Evolutionary conservation across 805 yeast genomes (phyloP), one percentile per base, ranked within the genome.

Genomic region (Zygoascus flipseniorum): DNA sequence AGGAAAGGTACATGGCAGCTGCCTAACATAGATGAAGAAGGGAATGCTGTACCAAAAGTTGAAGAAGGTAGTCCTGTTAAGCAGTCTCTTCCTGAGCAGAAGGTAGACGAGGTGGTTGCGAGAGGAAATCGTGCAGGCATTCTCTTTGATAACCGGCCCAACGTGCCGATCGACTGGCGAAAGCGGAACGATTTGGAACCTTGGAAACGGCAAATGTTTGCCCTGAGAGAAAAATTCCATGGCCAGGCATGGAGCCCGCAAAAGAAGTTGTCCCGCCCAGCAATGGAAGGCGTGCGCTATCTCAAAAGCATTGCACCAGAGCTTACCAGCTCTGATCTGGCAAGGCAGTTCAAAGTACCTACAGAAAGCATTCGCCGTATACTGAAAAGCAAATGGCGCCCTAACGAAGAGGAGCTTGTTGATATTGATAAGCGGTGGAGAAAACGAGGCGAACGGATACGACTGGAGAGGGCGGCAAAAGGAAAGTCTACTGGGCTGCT

Each of bases 341-440:
- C 89, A 0, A 72, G 76, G 32, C 77, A 76, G 62, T 89, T 85
- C 68, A 72, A 77, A 48, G 76, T 88, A 5, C 85, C 93, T 0
- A 92, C 95, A 0, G 95, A 89, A 59, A 86, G 90, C 0, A 78
- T 89, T 1, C 73, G 96, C 54, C 77, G 96, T 57, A 88, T 90
- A 18, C 65, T 90, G 58, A 82, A 80, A 64, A 82, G 92, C 5
- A 80, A 76, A 41, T 90, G 96, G 95, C 69, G 65, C 16, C 96
- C 96, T 0, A 72, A 67, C 4, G 75, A 71, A 1, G 75, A 74
- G n/a, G 86, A 83, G 55, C 76, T 72, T 42, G 66, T 62, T 31
- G 64, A 76, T 16, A 48, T 76, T 1, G 67, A 72, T 32, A 68
- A 69, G 16, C 74, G 92, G 57, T 85, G 87, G 82, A 67, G 65